Evolutionary conservation across 1,284 basidiomycete genomes (phyloP), one percentile per base, ranked within the genome.

Genomic region (Ganoderma lucidum): DNA sequence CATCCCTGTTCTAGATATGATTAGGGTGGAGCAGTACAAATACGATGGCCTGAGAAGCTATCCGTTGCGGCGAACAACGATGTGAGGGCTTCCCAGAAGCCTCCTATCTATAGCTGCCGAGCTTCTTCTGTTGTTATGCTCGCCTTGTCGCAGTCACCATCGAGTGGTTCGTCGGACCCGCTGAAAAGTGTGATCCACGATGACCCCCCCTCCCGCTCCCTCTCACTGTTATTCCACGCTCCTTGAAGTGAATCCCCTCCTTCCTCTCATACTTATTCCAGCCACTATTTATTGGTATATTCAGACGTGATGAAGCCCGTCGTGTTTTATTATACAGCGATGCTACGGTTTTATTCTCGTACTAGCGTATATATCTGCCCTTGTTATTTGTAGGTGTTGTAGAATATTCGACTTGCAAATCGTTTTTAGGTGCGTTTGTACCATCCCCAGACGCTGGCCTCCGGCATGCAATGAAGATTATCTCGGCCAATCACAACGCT

Each of bases 271-370:
- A 35, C 35, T 4, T 35, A 3, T 56, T 56, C 6, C 6, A 56
- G 12, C 53, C 53, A 23, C 8, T 56, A 32, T 56, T 8, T 32
- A 55, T 32, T 55, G 5, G 30, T 32, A 30, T 55, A 51, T 55
- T 55, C 14, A 56, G 53, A 56, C 53, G 30, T 56, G 30, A 56
- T 56, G 6, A 17, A 35, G 53, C 53, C 53, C 53, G 53, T 35
- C 30, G 30, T 32, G 53, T 35, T 56, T 56, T 35, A 35, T 17
- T 32, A 32, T 35, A 56, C 17, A 15, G 3, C 17, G 1, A 3
- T 12, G 12, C 48, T 10, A 14, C 23, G 4, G 23, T 51, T 51
- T 6, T 28, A 12, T 51, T 23, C 28, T 51, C 48, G 48, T 51
- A 28, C 10, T 51, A 28, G 48, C 48, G 48, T 51, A 4, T 28